Evolutionary conservation across 345 rosid genomes (phyloP).

Genomic region (Euphorbia lathyris): DNA sequence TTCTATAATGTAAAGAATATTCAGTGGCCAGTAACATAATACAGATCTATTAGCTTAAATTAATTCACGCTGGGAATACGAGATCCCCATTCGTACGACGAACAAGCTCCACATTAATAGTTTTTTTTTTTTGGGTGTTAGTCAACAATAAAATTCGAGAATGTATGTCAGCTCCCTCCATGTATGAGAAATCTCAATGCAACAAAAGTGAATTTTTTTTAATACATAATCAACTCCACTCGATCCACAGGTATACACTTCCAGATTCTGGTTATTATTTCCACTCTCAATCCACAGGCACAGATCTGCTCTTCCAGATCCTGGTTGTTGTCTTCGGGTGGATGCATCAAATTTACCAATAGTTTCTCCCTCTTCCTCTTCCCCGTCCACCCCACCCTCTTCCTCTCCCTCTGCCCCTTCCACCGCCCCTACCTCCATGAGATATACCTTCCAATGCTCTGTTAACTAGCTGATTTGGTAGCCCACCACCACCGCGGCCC

Average conservation of each 20-base stretch:
- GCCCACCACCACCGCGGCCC: slow-evolving; percentile 66
- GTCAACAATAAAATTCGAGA: slow-evolving; percentile 9
- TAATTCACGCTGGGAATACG: neutral
- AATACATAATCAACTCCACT: slow-evolving; percentile 7
- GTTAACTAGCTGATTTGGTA: slow-evolving; percentile 76
- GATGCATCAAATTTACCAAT: slow-evolving; percentile 1
- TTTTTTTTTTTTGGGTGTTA: neutral
- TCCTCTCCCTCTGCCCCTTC: slow-evolving; percentile 29
- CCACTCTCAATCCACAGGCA: neutral
- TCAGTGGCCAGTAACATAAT: neutral
- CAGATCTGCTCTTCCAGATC: neutral
- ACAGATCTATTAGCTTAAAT: neutral
- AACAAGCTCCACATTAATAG: neutral
- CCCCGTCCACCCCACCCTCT: slow-evolving; percentile 24
- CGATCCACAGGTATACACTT: neutral
- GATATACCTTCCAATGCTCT: slow-evolving; percentile 91
- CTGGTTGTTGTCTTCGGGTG: neutral
- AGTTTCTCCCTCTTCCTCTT: slow-evolving; percentile 55
- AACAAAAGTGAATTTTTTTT: neutral
- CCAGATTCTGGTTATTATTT: no score
- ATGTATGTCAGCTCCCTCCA: slow-evolving; percentile 14
- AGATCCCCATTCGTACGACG: slow-evolving; percentile 3
- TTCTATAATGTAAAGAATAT: slow-evolving; percentile 1
- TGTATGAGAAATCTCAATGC: slow-evolving; percentile 1
- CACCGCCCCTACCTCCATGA: slow-evolving; percentile 67